Conservation (phyloP, 176 grass and related monocot genomes). For the Zoysia japonica region DNA sequence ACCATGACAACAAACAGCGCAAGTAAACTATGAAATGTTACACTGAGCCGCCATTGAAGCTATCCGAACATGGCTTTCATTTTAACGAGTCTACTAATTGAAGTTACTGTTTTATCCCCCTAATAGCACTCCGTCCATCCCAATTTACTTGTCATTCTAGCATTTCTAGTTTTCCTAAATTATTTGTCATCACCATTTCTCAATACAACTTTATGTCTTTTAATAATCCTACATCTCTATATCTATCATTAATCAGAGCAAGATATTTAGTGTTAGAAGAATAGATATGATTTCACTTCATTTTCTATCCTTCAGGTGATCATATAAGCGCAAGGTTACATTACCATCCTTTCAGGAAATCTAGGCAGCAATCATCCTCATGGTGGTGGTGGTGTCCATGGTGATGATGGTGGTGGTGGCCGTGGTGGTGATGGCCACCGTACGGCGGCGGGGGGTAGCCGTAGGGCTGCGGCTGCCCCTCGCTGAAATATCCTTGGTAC, state of each 20-base stretch:
- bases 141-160: too few relatives aligned
- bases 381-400: constrained; percentile 42
- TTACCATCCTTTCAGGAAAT: constrained; percentile 97
- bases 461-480: constrained; percentile 46
- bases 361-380: constrained; percentile 59
- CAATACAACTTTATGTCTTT: too few relatives aligned
- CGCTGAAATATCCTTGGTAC: constrained; percentile 87
- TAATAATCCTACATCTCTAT: too few relatives aligned
- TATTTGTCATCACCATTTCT: too few relatives aligned
- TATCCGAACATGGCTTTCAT: not conserved
- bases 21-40: not conserved
- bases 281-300: too few relatives aligned
- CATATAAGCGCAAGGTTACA: not conserved
- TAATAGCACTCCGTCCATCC: too few relatives aligned
- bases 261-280: not conserved
- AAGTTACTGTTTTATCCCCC: not conserved
- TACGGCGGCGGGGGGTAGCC: constrained; percentile 38
- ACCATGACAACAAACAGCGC: not conserved
- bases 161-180: too few relatives aligned
- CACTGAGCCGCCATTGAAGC: not conserved
- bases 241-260: not conserved
- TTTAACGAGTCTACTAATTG: not conserved
- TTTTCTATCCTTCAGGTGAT: not conserved
- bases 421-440: constrained; percentile 26
- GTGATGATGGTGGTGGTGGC: constrained; percentile 38